Percentiles rank a stretch among this genome's conserved stretches.
Conservation (phyloP, 2,329 filamentous ascomycete species). For the Helminthosporium solani region DNA sequence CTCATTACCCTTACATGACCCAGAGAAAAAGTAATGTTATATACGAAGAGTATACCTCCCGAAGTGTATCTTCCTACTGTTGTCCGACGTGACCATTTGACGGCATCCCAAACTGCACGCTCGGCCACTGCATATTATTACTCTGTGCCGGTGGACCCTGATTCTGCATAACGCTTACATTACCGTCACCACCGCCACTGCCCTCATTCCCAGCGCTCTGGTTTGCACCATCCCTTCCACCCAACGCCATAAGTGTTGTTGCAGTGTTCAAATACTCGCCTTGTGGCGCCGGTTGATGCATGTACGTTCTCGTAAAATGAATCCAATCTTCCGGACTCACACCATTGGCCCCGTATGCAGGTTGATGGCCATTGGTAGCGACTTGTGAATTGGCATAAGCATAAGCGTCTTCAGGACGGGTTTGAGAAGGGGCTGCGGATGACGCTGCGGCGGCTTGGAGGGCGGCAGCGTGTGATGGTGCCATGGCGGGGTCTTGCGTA, state of each 20-base stretch:
- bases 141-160: conserved; percentile 11
- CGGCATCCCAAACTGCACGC: conserved; percentile 26
- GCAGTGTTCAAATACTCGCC: conserved; percentile 43
- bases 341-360: conserved; percentile 27
- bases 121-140: conserved; percentile 32
- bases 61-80: not conserved
- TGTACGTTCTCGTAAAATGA: conserved; percentile 38
- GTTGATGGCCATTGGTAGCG: conserved; percentile 18
- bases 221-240: conserved; percentile 28
- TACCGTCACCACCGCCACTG: conserved; percentile 20
- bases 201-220: conserved; percentile 22
- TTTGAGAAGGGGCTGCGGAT: conserved; percentile 19
- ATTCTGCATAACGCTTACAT: conserved; percentile 19
- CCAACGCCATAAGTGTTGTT: conserved; percentile 42
- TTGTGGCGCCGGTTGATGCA: conserved; percentile 23
- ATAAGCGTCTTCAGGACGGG: conserved; percentile 25
- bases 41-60: no score
- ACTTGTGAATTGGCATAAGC: conserved; percentile 21
- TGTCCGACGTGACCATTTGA: conserved; percentile 19
- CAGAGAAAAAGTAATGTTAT: no score
- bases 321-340: conserved; percentile 36
- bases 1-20: no score
- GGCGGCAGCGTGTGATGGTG: conserved; percentile 31
- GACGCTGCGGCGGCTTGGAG: conserved; percentile 27
- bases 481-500: conserved; percentile 28